Conservation (phyloP, 208 protist genomes). For the Acanthamoeba sp. region DNA sequence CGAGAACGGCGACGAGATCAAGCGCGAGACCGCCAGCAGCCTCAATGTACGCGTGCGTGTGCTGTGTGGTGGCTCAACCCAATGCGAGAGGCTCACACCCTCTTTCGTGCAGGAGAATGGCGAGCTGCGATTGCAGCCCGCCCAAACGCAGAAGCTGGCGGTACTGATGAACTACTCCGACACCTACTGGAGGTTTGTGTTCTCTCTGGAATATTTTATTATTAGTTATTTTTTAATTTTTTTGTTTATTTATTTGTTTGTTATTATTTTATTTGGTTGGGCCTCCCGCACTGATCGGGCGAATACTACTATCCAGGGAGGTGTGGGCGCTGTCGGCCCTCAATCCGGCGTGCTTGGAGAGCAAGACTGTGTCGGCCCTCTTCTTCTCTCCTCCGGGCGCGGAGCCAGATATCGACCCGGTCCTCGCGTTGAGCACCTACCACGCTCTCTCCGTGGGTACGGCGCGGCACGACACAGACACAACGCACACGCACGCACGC, state of each 20-base stretch:
- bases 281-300: too few species aligned
- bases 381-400: neutral
- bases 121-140: neutral
- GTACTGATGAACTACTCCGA: slow-evolving; percentile 34
- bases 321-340: slow-evolving; percentile 2
- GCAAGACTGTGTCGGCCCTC: slow-evolving; percentile 11
- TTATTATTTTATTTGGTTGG: too few species aligned
- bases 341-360: slow-evolving; percentile 37
- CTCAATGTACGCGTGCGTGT: neutral
- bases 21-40: too few species aligned
- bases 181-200: slow-evolving; percentile 9
- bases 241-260: neutral
- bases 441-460: slow-evolving; percentile 10
- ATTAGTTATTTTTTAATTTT: neutral
- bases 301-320: neutral
- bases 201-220: too few species aligned
- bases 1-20: too few species aligned
- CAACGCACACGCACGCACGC: too few species aligned
- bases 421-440: neutral
- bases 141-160: neutral
- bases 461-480: neutral
- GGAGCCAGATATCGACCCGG: neutral
- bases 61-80: neutral
- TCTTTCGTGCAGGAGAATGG: neutral
- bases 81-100: too few species aligned